These are phyloP conservation scores for Carnegiea gigantea DNA, from an alignment of 179 eudicot species.

Conservation along the genomic window DNA sequence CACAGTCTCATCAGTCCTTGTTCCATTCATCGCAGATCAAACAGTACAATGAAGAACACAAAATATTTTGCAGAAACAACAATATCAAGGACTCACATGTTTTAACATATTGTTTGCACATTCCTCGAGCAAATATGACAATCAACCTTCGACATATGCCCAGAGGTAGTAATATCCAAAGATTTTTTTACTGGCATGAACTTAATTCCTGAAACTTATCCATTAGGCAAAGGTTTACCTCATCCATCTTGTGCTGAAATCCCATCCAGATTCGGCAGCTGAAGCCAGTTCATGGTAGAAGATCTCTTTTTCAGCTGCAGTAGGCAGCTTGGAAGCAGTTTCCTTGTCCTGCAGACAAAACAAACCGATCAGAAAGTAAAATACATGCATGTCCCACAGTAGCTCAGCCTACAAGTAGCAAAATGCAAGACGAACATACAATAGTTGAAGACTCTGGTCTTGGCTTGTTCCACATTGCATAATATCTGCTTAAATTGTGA, in stretches of 20 bases:
- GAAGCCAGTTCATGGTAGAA: slow-evolving; percentile 87
- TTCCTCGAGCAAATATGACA: background rate
- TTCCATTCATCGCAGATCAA: background rate
- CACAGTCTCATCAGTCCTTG: background rate
- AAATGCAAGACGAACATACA: slow-evolving; percentile 42
- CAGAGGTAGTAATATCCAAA: background rate
- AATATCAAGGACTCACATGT: background rate
- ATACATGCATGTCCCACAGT: background rate
- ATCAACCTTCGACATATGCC: background rate
- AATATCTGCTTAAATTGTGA: slow-evolving; percentile 70
- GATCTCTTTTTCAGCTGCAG: slow-evolving; percentile 41
- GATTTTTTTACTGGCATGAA: too few species aligned
- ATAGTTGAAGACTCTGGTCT: slow-evolving; percentile 86
- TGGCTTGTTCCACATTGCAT: slow-evolving; percentile 92
- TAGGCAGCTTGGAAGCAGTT: slow-evolving; percentile 54
- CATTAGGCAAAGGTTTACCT: slow-evolving; percentile 42
- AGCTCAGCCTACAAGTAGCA: background rate
- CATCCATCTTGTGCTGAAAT: slow-evolving; percentile 98
- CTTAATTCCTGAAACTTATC: background rate
- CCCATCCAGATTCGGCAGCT: slow-evolving; percentile 97
- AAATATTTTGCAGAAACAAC: background rate
- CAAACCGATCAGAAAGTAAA: background rate
- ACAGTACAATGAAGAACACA: background rate
- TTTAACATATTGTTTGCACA: background rate
- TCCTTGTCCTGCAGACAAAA: slow-evolving; percentile 52